phyloP scores from a whole-genome alignment of 139 green algal species.

The Tetraselmis striata region DNA sequence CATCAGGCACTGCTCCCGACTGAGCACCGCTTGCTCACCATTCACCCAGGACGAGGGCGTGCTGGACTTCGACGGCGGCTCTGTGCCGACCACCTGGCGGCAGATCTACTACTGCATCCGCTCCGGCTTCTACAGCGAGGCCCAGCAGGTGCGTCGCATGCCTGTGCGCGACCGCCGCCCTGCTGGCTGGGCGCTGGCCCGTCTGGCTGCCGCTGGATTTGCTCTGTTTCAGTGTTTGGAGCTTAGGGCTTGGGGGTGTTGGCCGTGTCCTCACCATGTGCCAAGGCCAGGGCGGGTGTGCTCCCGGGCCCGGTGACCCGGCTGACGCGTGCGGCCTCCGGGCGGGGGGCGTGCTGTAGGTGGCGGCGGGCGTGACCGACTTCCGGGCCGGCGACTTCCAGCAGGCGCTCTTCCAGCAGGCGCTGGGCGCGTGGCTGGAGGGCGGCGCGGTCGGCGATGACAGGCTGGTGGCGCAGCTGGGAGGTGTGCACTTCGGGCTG shows the following conservation, averaged over 20 bases:
- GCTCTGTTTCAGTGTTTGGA: no score
- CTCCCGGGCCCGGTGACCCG: no score
- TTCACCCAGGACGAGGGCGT: constrained; percentile 35
- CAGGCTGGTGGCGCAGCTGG: neutral
- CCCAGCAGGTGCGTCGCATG: constrained; percentile 42
- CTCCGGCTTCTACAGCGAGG: constrained; percentile 51
- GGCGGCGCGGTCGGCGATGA: neutral
- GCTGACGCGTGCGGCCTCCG: no score
- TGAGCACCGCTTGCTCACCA: no score
- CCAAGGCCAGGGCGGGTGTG: no score
- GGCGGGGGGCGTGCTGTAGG: no score
- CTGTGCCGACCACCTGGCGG: constrained; percentile 1
- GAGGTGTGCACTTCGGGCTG: neutral
- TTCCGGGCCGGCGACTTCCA: neutral
- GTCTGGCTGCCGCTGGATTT: no score
- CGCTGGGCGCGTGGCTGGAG: neutral
- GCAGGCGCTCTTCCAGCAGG: neutral
- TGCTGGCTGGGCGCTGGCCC: constrained; percentile 6
- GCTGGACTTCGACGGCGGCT: constrained; percentile 69
- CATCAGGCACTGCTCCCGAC: no score
- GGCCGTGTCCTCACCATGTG: no score
- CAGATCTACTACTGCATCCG: constrained; percentile 67
- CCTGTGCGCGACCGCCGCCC: constrained; percentile 23
- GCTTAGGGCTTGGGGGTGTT: no score
- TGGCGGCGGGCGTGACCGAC: neutral